Evolutionary conservation across 176 grass and related monocot genomes (phyloP).

Genomic region (Aechmea fasciata): DNA sequence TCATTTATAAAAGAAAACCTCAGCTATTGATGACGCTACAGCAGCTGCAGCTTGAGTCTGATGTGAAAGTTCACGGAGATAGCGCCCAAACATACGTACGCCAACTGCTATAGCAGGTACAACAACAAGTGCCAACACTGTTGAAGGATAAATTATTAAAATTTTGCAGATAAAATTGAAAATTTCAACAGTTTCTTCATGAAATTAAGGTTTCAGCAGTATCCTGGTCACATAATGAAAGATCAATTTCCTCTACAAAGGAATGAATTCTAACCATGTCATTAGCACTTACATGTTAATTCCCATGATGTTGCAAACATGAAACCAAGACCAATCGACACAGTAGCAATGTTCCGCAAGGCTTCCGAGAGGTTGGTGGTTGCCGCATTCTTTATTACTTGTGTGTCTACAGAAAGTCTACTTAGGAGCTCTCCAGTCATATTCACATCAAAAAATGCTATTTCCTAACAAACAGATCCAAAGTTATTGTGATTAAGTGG

Average conservation of each 20-base stretch:
- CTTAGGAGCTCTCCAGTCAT: slow-evolving; percentile 95
- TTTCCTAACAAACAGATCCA: slow-evolving; percentile 47
- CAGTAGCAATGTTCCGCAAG: slow-evolving; percentile 73
- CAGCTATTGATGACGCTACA: slow-evolving; percentile 85
- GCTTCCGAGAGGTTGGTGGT: slow-evolving; percentile 95
- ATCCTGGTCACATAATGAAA: no score
- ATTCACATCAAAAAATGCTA: slow-evolving; percentile 97
- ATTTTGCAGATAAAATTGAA: not conserved
- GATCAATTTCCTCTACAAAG: not conserved
- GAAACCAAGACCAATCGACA: slow-evolving; percentile 76
- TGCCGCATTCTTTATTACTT: slow-evolving; percentile 98
- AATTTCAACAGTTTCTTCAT: no score
- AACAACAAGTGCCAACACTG: slow-evolving; percentile 79
- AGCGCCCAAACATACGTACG: slow-evolving; percentile 70
- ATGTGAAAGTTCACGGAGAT: slow-evolving; percentile 95
- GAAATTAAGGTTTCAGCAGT: no score
- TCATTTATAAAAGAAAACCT: slow-evolving; percentile 41
- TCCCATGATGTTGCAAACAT: slow-evolving; percentile 99
- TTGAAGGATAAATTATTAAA: slow-evolving; percentile 13
- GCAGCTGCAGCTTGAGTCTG: slow-evolving; percentile 84
- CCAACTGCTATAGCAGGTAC: slow-evolving; percentile 72
- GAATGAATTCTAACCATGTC: slow-evolving; percentile 6
- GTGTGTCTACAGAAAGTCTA: slow-evolving; percentile 94
- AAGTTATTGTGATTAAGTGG: not conserved
- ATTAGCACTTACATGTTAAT: slow-evolving; percentile 67